Percentiles rank a stretch among this genome's conserved stretches.
phyloP scores from a whole-genome alignment of 257 asterid genomes.

The Petrea volubilis region DNA sequence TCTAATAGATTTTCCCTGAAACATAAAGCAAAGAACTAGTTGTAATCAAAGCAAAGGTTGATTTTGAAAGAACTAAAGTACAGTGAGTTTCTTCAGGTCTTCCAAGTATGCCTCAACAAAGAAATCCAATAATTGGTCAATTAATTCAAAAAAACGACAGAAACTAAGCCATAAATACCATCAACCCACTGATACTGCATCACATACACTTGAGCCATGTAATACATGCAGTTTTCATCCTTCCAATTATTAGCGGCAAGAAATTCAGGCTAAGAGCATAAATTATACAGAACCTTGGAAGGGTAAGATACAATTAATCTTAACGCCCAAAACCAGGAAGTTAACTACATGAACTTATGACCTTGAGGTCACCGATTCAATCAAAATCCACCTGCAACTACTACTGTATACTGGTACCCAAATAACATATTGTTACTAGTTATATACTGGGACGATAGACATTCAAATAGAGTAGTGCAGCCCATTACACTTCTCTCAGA shows the following conservation, averaged over 20 bases:
- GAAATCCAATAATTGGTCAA: background rate
- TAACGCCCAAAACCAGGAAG: background rate
- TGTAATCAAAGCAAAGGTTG: background rate
- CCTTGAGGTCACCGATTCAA: background rate
- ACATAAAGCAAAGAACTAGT: slow-evolving; percentile 14
- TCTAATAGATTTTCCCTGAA: slow-evolving; percentile 74
- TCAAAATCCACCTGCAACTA: background rate
- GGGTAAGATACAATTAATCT: background rate
- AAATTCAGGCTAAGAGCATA: background rate
- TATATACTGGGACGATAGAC: too few relatives aligned
- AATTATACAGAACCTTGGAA: background rate
- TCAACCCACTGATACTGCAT: background rate
- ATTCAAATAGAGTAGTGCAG: background rate
- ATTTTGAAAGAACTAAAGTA: background rate
- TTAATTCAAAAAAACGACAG: background rate
- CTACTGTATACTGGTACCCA: background rate
- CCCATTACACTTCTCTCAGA: background rate
- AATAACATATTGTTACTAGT: too few relatives aligned
- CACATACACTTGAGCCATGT: background rate
- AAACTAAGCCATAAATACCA: background rate
- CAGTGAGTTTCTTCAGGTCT: background rate
- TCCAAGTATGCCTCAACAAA: slow-evolving; percentile 3
- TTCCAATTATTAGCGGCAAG: background rate
- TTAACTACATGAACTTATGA: background rate
- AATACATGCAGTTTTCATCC: background rate